Conservation (phyloP, 495 filamentous ascomycete species). For the Polyplosphaeria fusca region DNA sequence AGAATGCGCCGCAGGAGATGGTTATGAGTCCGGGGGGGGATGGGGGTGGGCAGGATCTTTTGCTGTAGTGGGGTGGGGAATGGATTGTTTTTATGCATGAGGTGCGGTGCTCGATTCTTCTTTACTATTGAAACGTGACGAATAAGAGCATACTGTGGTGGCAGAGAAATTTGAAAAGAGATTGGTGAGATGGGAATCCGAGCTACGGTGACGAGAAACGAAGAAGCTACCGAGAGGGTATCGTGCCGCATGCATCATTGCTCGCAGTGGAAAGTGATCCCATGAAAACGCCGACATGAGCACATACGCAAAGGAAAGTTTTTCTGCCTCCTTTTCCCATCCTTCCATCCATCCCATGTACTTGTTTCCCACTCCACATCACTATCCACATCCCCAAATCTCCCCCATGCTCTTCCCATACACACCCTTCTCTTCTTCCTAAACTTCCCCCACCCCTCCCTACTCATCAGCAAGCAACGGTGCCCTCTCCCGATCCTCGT, state of each 20-base stretch:
- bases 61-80: conserved; percentile 32
- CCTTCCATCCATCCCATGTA: too few species aligned
- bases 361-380: background rate
- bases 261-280: too few species aligned
- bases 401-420: background rate
- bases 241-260: too few species aligned
- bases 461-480: conserved; percentile 43
- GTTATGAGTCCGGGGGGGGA: conserved; percentile 49
- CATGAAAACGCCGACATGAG: too few species aligned
- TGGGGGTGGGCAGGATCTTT: conserved; percentile 52
- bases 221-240: too few species aligned
- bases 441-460: background rate
- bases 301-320: conserved; percentile 94
- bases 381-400: background rate
- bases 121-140: too few species aligned
- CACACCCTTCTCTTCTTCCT: background rate
- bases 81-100: too few species aligned
- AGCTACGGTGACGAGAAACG: too few species aligned
- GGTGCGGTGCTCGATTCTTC: too few species aligned
- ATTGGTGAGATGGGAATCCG: too few species aligned
- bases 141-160: too few species aligned
- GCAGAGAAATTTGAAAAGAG: too few species aligned
- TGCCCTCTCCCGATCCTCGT: conserved; percentile 44
- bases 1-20: conserved; percentile 59
- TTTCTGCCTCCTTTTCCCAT: conserved; percentile 31